These are phyloP conservation scores for Pholiota adiposa DNA, from an alignment of 1,284 basidiomycete genomes.

Conservation along the genomic window DNA sequence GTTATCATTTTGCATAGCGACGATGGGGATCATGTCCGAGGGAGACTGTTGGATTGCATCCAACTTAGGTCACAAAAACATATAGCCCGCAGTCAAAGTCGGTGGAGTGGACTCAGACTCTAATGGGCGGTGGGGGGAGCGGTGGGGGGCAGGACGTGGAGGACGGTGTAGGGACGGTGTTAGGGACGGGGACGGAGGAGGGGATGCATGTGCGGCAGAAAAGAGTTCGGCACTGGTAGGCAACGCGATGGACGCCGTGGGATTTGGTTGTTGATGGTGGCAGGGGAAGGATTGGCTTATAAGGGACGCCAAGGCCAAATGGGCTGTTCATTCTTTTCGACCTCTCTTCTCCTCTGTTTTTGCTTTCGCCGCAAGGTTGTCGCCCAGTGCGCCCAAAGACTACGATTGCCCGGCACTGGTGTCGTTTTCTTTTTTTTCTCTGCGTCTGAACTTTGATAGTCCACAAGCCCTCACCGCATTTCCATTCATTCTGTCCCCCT, in stretches of 20 bases:
- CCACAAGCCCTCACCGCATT: constrained; percentile 27
- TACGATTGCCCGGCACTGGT: constrained; percentile 33
- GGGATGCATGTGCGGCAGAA: constrained; percentile 3
- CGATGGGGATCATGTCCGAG: constrained; percentile 1
- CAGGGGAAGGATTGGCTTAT: constrained; percentile 18
- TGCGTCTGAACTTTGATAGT: constrained; percentile 24
- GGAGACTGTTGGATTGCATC: constrained; percentile 3
- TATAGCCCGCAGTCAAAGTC: neutral
- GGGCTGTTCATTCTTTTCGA: constrained; percentile 13
- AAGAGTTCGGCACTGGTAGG: neutral
- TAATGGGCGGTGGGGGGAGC: neutral
- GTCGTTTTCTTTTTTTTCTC: constrained; percentile 26
- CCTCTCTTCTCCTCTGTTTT: constrained; percentile 18
- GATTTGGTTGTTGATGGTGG: constrained; percentile 14
- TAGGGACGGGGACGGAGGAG: neutral
- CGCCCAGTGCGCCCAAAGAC: constrained; percentile 28
- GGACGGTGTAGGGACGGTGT: too few species aligned
- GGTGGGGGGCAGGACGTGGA: neutral
- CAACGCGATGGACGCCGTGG: constrained; percentile 14
- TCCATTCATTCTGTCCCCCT: constrained; percentile 20
- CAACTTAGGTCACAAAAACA: constrained; percentile 4
- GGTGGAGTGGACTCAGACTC: neutral
- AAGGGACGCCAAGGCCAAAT: constrained; percentile 17
- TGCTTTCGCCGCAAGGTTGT: constrained; percentile 25
- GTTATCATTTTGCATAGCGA: constrained; percentile 11